Base-by-base conservation (phyloP, 345 rosid genomes). In the Eucalyptus curtisii region DNA sequence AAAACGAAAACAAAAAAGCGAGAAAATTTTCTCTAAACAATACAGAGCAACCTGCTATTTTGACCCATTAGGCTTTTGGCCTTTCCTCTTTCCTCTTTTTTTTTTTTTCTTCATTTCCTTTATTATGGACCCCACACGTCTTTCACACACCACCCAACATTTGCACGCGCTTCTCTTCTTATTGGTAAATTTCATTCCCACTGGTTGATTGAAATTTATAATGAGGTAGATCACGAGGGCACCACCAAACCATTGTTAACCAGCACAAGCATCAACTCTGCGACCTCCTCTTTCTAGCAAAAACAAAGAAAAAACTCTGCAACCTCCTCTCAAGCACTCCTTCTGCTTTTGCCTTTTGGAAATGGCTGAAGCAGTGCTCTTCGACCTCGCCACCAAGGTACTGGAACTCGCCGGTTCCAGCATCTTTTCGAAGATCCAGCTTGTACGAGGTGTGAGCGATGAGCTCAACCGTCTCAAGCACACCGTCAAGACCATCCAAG, bases 401-500 rank as follows among this genome's bases (percentile, higher is more conserved):
- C 10, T 8, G 20, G 7, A 64, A 64, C 76, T 17, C 16, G 40
- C 20, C 4, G 2, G 22, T 19, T 8, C 79, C 12, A 15, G 3
- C 37, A 31, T 4, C 31, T 13, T 4, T 13, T 16, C 15, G 6
- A 4, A 68, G 2, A 16, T 33, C 24, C 24, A 3, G 2, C 19
- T 33, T 20, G 24, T 3, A 20, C 3, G 24, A 3, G 3, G 42
- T 14, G 24, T 2, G 3, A 31, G 19, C 2, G 44, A 31, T 10
- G 42, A 68, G 12, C 80, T 68, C 42, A 0, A 0, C 0, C 16
- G 12, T 2, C 79, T 66, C 1, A 0, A 68, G 7, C 2, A 0
- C 42, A 66, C 42, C 7, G 12, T 66, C 22, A 0, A 8, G 79
- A 4, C 22, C 42, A 66, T 66, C 42, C 79, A 3, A 66, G 3